Percentiles rank a stretch among this genome's conserved stretches.
These are phyloP conservation scores for Brassica incana DNA, from an alignment of 345 rosid species.

Conservation along the genomic window DNA sequence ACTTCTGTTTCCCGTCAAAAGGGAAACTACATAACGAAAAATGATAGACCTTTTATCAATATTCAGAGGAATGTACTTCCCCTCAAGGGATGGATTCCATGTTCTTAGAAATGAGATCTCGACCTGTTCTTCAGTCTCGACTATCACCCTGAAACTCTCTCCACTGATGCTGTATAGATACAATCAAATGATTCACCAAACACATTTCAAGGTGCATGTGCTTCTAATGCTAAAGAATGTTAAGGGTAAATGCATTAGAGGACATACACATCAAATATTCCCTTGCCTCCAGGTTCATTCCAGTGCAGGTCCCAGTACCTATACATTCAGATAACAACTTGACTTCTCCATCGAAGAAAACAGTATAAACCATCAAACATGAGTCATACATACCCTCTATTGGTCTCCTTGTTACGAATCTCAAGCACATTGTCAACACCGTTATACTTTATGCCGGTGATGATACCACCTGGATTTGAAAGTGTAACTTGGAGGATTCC, in stretches of 20 bases:
- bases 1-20: background rate
- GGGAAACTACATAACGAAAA: background rate
- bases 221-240: conserved; percentile 5
- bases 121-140: conserved; percentile 63
- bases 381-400: conserved; percentile 66
- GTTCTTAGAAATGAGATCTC: conserved; percentile 68
- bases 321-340: conserved; percentile 22
- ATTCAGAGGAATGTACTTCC: conserved; percentile 67
- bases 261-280: conserved; percentile 88
- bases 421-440: conserved; percentile 78
- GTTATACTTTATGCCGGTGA: conserved; percentile 57
- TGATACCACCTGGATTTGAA: conserved; percentile 71
- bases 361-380: background rate
- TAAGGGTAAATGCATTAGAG: conserved; percentile 6
- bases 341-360: background rate
- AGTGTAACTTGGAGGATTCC: conserved; percentile 68
- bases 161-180: conserved; percentile 63
- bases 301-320: conserved; percentile 88
- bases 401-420: conserved; percentile 68
- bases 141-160: conserved; percentile 54
- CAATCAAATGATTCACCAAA: conserved; percentile 6
- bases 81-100: conserved; percentile 77
- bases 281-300: conserved; percentile 74
- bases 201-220: background rate
- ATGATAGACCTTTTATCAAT: conserved; percentile 67